A percentile compares a stretch with the other conserved stretches of the same genome.
These are phyloP conservation scores for Penicillium coprophilum DNA, from an alignment of 495 filamentous ascomycete species.

Conservation along the genomic window DNA sequence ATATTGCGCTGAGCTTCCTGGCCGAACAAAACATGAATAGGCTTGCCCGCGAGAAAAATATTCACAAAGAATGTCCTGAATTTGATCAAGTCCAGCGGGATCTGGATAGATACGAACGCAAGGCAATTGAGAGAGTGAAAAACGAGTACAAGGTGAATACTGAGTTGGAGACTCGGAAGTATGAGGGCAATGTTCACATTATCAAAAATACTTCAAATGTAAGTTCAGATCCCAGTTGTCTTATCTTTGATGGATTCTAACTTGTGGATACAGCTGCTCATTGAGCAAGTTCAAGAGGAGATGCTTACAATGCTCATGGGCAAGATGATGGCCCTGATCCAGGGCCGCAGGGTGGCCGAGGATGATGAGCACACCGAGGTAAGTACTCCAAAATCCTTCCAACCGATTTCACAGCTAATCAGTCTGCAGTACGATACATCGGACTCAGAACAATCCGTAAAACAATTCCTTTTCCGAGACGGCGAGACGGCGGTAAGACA, in stretches of 20 bases:
- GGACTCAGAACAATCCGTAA: conserved; percentile 36
- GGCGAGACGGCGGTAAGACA: conserved; percentile 28
- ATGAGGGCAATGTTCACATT: conserved; percentile 28
- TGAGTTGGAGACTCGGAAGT: conserved; percentile 28
- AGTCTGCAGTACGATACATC: conserved; percentile 41
- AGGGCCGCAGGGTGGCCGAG: conserved; percentile 42
- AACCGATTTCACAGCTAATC: conserved; percentile 12
- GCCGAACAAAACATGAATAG: conserved; percentile 41
- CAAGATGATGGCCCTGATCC: conserved; percentile 43
- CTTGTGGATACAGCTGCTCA: conserved; percentile 21
- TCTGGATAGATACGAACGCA: conserved; percentile 20
- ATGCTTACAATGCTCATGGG: conserved; percentile 40
- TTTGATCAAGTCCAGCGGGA: conserved; percentile 34
- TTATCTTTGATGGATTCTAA: conserved; percentile 12
- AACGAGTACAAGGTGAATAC: conserved; percentile 33
- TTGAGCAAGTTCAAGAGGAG: conserved; percentile 37
- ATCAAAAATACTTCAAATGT: conserved; percentile 34
- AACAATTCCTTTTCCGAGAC: conserved; percentile 26
- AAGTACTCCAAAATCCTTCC: conserved; percentile 2
- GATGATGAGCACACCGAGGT: conserved; percentile 53
- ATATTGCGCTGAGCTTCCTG: conserved; percentile 38
- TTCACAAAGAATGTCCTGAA: conserved; percentile 44
- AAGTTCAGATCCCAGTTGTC: conserved; percentile 12
- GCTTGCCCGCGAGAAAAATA: conserved; percentile 42
- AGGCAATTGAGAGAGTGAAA: conserved; percentile 22